phyloP scores from a whole-genome alignment of 495 filamentous ascomycete genomes.

The Xylaria palmicola region DNA sequence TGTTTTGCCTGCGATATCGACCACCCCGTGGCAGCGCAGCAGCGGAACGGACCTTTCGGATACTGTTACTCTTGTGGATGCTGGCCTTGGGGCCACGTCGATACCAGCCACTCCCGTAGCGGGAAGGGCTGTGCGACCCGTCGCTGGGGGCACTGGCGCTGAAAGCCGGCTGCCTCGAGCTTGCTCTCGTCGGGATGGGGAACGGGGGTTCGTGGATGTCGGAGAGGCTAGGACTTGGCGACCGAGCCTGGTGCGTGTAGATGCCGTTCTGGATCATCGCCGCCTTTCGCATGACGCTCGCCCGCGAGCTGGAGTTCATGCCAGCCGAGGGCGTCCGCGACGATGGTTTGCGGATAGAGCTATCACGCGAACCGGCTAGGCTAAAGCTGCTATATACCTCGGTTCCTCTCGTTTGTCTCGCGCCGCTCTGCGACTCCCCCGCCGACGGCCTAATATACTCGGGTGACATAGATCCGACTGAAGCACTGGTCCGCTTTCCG shows the following conservation, averaged over 20 bases:
- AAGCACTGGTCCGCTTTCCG: slow-evolving; percentile 37
- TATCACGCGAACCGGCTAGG: slow-evolving; percentile 36
- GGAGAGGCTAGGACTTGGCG: slow-evolving; percentile 73
- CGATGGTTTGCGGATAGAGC: slow-evolving; percentile 26
- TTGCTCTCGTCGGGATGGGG: slow-evolving; percentile 85
- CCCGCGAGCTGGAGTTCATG: slow-evolving; percentile 33
- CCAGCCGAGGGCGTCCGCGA: slow-evolving; percentile 30
- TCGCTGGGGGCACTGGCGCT: slow-evolving; percentile 68
- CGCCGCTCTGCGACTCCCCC: slow-evolving; percentile 22
- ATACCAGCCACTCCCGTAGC: slow-evolving; percentile 37
- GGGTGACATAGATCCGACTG: slow-evolving; percentile 26
- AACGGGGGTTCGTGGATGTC: slow-evolving; percentile 71
- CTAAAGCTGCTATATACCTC: slow-evolving; percentile 30
- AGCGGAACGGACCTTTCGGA: slow-evolving; percentile 84
- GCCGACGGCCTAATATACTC: slow-evolving; percentile 30
- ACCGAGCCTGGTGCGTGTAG: slow-evolving; percentile 63
- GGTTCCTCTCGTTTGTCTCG: slow-evolving; percentile 24
- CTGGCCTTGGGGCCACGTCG: slow-evolving; percentile 40
- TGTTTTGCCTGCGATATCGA: slow-evolving; percentile 49
- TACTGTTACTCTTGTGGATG: slow-evolving; percentile 51
- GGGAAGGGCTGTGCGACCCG: slow-evolving; percentile 75
- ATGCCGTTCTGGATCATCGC: slow-evolving; percentile 79
- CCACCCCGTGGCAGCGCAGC: slow-evolving; percentile 60
- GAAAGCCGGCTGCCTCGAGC: slow-evolving; percentile 73
- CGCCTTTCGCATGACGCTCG: slow-evolving; percentile 53